Percentiles rank a stretch among this genome's conserved stretches.
Evolutionary conservation across 2,329 filamentous ascomycete genomes (phyloP).

Genomic region (Nothopassalora personata): DNA sequence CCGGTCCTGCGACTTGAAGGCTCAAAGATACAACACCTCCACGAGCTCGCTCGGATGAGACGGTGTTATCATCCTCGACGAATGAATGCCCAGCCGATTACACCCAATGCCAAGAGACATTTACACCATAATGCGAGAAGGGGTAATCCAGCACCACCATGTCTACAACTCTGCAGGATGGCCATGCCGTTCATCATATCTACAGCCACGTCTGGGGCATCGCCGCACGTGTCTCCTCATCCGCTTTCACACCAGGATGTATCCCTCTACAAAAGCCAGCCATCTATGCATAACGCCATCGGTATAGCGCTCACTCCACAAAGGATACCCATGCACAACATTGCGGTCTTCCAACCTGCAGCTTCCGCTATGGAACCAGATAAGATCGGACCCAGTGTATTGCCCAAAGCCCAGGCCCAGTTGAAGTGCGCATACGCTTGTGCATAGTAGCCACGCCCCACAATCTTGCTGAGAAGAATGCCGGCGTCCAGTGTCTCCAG

Average conservation of each 20-base stretch:
- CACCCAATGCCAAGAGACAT: no score
- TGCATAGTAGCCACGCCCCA: conserved; percentile 33
- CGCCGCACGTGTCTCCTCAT: not conserved
- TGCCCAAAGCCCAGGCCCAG: conserved; percentile 24
- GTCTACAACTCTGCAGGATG: not conserved
- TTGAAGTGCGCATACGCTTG: conserved; percentile 49
- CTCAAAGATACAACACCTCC: not conserved
- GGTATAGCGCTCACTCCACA: conserved; percentile 46
- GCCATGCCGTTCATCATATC: not conserved
- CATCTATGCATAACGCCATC: conserved; percentile 25
- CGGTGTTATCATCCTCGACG: no score
- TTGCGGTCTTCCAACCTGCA: conserved; percentile 21
- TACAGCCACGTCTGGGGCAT: not conserved
- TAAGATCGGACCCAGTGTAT: conserved; percentile 23
- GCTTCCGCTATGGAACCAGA: conserved; percentile 21
- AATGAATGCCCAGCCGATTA: no score
- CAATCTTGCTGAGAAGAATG: not conserved
- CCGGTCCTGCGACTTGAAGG: not conserved
- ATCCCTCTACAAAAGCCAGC: conserved; percentile 3
- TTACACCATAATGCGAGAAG: no score
- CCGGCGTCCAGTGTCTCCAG: conserved; percentile 10
- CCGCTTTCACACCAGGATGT: not conserved
- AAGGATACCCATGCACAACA: conserved; percentile 27
- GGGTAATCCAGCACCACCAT: no score
- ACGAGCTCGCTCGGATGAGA: no score